Evolutionary conservation across 106 monocot genomes (phyloP).

Genomic region (Alisma plantagoaquatica): DNA sequence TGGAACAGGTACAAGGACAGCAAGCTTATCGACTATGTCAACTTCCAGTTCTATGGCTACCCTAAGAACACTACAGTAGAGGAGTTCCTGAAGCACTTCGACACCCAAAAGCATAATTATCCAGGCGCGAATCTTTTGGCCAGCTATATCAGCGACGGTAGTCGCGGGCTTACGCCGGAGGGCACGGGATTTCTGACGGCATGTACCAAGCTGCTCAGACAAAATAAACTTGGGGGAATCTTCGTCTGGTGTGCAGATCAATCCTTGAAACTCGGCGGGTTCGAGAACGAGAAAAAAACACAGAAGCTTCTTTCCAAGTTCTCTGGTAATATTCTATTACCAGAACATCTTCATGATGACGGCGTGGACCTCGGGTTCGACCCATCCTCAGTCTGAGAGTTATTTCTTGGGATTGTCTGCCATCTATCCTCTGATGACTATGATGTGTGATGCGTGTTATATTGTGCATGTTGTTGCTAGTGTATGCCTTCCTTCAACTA

Average conservation of each 20-base stretch:
- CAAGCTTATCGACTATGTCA: slow-evolving; percentile 1
- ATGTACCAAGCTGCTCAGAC: background rate
- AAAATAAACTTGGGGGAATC: slow-evolving; percentile 1
- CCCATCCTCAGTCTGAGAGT: too few relatives aligned
- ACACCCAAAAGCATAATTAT: slow-evolving; percentile 1
- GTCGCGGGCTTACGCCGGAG: background rate
- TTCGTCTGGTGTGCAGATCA: slow-evolving; percentile 6
- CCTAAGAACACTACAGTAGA: background rate
- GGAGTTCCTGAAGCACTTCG: slow-evolving; percentile 1
- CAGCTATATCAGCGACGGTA: background rate
- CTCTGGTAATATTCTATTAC: too few relatives aligned
- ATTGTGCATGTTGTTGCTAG: too few relatives aligned
- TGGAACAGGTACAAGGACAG: slow-evolving; percentile 1
- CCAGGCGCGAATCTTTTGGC: background rate
- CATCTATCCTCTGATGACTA: too few relatives aligned
- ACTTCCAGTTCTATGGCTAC: slow-evolving; percentile 10
- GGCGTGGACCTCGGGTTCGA: too few relatives aligned
- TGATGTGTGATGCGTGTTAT: too few relatives aligned
- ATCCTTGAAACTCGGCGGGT: background rate
- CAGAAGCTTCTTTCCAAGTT: too few relatives aligned
- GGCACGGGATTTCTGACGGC: slow-evolving; percentile 3
- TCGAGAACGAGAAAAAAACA: slow-evolving; percentile 5
- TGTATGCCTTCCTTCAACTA: too few relatives aligned
- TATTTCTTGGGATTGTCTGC: too few relatives aligned
- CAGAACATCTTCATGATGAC: too few relatives aligned